Evolutionary conservation across 495 filamentous ascomycete species (phyloP).

Genomic region (Rhypophila decipiens): DNA sequence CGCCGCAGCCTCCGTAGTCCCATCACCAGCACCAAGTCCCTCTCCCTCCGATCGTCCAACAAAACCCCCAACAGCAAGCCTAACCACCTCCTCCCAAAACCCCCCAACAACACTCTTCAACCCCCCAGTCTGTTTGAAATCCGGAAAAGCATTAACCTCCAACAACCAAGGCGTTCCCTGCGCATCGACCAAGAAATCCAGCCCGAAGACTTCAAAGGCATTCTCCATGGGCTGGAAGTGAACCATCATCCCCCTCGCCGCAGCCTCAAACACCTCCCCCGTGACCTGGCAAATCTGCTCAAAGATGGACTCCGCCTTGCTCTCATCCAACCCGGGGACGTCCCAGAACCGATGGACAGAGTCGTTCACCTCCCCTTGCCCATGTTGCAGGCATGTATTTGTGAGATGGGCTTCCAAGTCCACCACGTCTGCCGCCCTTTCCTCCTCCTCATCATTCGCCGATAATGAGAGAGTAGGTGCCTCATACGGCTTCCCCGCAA

Average conservation of each 20-base stretch:
- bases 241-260: conserved; percentile 69
- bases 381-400: conserved; percentile 90
- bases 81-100: conserved; percentile 68
- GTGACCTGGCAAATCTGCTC: conserved; percentile 67
- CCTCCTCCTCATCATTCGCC: conserved; percentile 30
- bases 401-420: conserved; percentile 76
- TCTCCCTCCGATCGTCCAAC: too few relatives aligned
- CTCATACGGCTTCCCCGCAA: conserved; percentile 64
- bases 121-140: conserved; percentile 85
- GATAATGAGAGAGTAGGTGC: conserved; percentile 20
- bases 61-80: conserved; percentile 49
- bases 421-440: conserved; percentile 4
- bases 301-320: conserved; percentile 50
- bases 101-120: conserved; percentile 63
- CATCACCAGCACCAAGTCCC: conserved; percentile 4
- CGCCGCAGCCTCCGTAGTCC: conserved; percentile 13
- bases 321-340: conserved; percentile 37
- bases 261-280: conserved; percentile 74
- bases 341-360: conserved; percentile 65
- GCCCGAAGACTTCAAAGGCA: conserved; percentile 84
- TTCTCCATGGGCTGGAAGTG: conserved; percentile 89
- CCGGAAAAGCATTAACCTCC: conserved; percentile 95
- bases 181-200: conserved; percentile 82
- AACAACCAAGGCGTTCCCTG: conserved; percentile 61
- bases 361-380: conserved; percentile 14